Evolutionary conservation across 768 basidiomycete species (phyloP).

Genomic region (Trametes elegans): DNA sequence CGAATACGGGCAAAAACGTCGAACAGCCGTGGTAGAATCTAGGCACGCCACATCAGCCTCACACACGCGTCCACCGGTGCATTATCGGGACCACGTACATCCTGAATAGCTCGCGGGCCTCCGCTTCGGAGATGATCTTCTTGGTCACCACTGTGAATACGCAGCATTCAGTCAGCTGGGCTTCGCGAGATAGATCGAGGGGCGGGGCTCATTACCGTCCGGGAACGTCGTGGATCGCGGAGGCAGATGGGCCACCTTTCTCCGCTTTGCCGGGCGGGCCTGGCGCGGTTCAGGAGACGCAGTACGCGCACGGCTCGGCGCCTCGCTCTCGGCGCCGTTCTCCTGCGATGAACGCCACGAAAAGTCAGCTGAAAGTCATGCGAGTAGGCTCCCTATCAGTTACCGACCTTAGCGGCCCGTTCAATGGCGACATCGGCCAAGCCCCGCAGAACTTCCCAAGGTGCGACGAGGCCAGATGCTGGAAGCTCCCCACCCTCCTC

Average conservation of each 20-base stretch:
- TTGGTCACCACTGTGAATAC: slow-evolving; percentile 73
- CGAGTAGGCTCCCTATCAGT: neutral
- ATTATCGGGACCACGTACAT: slow-evolving; percentile 51
- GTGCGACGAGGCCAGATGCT: slow-evolving; percentile 77
- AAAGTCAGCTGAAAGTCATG: slow-evolving; percentile 5
- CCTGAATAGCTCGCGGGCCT: slow-evolving; percentile 83
- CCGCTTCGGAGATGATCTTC: slow-evolving; percentile 73
- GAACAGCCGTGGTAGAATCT: slow-evolving; percentile 95
- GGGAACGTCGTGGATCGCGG: slow-evolving; percentile 64
- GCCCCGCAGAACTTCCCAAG: slow-evolving; percentile 82
- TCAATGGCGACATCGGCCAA: slow-evolving; percentile 81
- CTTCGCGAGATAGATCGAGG: slow-evolving; percentile 3
- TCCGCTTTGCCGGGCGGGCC: slow-evolving; percentile 65
- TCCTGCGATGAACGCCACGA: slow-evolving; percentile 43
- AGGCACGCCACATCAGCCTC: slow-evolving; percentile 15
- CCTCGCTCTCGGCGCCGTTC: slow-evolving; percentile 74
- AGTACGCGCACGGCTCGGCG: slow-evolving; percentile 71
- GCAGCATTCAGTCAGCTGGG: slow-evolving; percentile 4
- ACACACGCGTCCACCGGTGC: slow-evolving; percentile 9
- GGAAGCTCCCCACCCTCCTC: slow-evolving; percentile 84
- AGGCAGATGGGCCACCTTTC: slow-evolving; percentile 65
- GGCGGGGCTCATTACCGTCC: slow-evolving; percentile 53
- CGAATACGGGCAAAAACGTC: slow-evolving; percentile 87
- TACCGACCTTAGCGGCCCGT: slow-evolving; percentile 68
- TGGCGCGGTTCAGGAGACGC: slow-evolving; percentile 67